A percentile compares a stretch with the other conserved stretches of the same genome.
These are phyloP conservation scores for Suillus subalutaceus DNA, from an alignment of 768 basidiomycete genomes.

Conservation along the genomic window DNA sequence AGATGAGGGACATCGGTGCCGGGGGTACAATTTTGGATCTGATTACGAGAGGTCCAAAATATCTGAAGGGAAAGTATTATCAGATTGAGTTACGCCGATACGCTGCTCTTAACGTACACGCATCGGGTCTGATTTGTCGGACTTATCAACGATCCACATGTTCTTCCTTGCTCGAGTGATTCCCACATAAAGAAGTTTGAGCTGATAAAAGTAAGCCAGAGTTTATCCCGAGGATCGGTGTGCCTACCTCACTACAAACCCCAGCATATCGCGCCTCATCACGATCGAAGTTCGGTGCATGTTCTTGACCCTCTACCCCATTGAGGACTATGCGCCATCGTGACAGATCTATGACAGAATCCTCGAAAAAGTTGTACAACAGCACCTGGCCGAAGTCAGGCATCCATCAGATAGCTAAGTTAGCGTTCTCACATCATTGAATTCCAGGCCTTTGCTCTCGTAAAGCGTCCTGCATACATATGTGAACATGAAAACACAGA, in stretches of 20 bases:
- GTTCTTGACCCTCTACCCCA: constrained; percentile 30
- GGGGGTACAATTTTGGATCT: constrained; percentile 52
- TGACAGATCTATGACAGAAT: constrained; percentile 50
- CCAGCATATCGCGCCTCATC: constrained; percentile 52
- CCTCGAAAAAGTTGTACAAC: constrained; percentile 74
- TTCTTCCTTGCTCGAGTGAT: constrained; percentile 71
- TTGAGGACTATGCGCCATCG: constrained; percentile 67
- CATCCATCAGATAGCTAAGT: not conserved
- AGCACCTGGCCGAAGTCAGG: constrained; percentile 51
- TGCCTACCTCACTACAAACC: constrained; percentile 58
- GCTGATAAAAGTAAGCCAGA: constrained; percentile 34
- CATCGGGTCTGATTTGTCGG: constrained; percentile 59
- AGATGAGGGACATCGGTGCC: constrained; percentile 53
- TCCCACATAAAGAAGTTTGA: constrained; percentile 73
- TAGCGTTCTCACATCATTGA: constrained; percentile 20
- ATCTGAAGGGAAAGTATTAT: constrained; percentile 35
- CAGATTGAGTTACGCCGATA: not conserved
- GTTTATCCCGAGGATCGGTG: not conserved
- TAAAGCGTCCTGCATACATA: constrained; percentile 30
- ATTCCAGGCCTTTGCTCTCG: constrained; percentile 35
- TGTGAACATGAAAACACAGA: not conserved
- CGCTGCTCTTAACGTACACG: constrained; percentile 40
- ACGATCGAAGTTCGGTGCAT: constrained; percentile 47
- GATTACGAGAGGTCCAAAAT: constrained; percentile 50
- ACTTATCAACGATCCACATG: constrained; percentile 70